Percentiles rank a stretch among this genome's conserved stretches.
Evolutionary conservation across 1,284 basidiomycete genomes (phyloP).

Genomic region (Irpex sp.): DNA sequence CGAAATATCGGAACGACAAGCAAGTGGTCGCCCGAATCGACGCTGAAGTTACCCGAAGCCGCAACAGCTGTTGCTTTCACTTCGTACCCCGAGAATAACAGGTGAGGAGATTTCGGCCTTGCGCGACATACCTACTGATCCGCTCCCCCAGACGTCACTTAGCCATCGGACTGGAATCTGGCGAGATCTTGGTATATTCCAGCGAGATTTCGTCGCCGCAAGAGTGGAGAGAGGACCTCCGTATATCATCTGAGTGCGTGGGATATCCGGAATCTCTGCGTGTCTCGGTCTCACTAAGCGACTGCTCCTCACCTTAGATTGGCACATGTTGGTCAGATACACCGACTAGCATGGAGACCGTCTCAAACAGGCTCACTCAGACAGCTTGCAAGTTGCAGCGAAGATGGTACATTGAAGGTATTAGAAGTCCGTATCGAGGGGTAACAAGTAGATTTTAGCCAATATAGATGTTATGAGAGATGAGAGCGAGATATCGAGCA

Average conservation of each 20-base stretch:
- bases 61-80: conserved; percentile 73
- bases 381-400: conserved; percentile 58
- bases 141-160: conserved; percentile 44
- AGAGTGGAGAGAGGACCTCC: conserved; percentile 48
- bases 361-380: conserved; percentile 14
- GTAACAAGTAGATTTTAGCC: conserved; percentile 34
- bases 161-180: conserved; percentile 72
- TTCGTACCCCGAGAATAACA: conserved; percentile 31
- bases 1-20: conserved; percentile 24
- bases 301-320: conserved; percentile 34
- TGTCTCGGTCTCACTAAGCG: neutral
- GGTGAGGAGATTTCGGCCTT: conserved; percentile 30
- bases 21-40: conserved; percentile 50
- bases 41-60: conserved; percentile 58
- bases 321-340: conserved; percentile 67
- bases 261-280: neutral
- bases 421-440: conserved; percentile 46
- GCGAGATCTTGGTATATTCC: conserved; percentile 57
- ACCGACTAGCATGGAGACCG: conserved; percentile 67
- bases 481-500: neutral
- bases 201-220: conserved; percentile 27
- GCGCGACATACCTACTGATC: neutral
- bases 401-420: conserved; percentile 79
- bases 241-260: conserved; percentile 44
- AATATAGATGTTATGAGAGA: conserved; percentile 32